Base-by-base conservation (phyloP, 768 basidiomycete species). In the Candolleomyces aberdarensis region DNA sequence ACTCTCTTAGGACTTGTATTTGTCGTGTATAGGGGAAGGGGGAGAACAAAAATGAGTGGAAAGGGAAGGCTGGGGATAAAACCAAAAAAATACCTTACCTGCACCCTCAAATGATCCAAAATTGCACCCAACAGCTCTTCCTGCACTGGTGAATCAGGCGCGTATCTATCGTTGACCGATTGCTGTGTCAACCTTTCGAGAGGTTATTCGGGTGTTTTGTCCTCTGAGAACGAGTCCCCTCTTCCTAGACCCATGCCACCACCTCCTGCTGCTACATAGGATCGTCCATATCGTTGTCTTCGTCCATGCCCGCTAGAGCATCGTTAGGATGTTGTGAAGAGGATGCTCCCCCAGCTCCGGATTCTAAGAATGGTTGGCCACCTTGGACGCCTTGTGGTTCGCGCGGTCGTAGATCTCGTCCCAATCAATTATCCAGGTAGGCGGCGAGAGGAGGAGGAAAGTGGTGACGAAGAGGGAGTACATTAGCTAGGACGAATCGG, bases 141-240 rank as follows among this genome's bases (percentile, higher is more conserved):
- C 61, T 90, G 89, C 3, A 84, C 83, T 7, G 88, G 85, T 26
- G 94, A 76, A 26, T 94, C 91, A 1, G 92, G 92, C 6, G 89
- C 84, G 65, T 90, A 85, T 47, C 92, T 78, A 66, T 94, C 92
- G 76, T 93, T 90, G 79, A 88, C 85, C 92, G 92, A 94, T 65
- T 90, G 87, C 32, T 90, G 83, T 54, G 85, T 89, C 50, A 94
- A 81, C 63, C 84, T 78, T 48, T 90, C 83, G 2, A 93, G 73
- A 0, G 85, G 84, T 4, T 87, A 86, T 59, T 86, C 85, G 4
- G 75, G 73, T 6, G 14, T 19, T 4, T 46, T 13, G 14, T 46
- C 44, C 5, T 46, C 19, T 4, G 15, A 15, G 14, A 46, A 19
- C 44, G 14, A 5, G 44, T 46, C 19, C 19, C 44, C 15, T 46